Percentiles rank a stretch among this genome's conserved stretches.
Conservation (phyloP, 768 basidiomycete genomes). For the Mycena alexandri region DNA sequence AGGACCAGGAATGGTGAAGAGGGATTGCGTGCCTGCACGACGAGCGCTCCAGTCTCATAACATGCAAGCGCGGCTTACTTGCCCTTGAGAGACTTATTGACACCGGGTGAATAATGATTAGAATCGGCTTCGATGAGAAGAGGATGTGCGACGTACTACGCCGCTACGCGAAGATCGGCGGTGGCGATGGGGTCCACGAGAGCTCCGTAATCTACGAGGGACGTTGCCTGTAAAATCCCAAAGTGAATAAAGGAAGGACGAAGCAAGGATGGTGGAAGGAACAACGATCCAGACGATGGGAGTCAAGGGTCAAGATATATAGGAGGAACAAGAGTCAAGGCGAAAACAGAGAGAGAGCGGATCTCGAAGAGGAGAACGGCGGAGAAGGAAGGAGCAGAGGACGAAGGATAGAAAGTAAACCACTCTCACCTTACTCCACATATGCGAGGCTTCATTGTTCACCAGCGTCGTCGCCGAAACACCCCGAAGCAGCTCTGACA, state of each 20-base stretch:
- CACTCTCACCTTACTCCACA: conserved; percentile 96
- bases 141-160: conserved; percentile 46
- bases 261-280: conserved; percentile 8
- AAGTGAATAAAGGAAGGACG: conserved; percentile 13
- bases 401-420: no score
- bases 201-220: conserved; percentile 83
- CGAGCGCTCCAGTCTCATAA: no score
- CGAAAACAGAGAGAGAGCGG: conserved; percentile 9
- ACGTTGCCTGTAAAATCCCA: conserved; percentile 23
- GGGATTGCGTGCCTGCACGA: neutral
- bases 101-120: conserved; percentile 59
- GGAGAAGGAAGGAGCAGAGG: neutral
- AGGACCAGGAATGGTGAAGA: neutral
- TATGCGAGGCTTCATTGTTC: conserved; percentile 91
- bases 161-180: conserved; percentile 86
- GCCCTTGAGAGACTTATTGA: conserved; percentile 88
- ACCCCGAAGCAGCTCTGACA: no score
- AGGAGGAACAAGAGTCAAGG: no score
- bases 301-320: no score
- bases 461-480: conserved; percentile 87
- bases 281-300: no score
- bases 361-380: conserved; percentile 10
- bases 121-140: conserved; percentile 59
- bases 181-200: conserved; percentile 86
- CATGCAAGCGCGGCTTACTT: conserved; percentile 92